Evolutionary conservation across 257 asterid genomes (phyloP).

Genomic region (Osmanthus fragrans): DNA sequence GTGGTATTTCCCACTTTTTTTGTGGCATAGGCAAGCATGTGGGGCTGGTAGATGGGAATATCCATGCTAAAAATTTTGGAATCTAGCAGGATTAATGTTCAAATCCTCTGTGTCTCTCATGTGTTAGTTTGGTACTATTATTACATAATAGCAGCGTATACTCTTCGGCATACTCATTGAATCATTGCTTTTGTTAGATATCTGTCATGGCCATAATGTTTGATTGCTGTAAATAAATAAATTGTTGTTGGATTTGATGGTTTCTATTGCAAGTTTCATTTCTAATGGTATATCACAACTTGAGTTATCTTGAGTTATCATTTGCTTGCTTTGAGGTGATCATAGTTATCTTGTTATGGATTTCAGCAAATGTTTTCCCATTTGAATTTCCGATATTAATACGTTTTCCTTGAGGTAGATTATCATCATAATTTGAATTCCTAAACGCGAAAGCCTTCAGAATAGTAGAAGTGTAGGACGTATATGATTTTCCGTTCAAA

Average conservation of each 20-base stretch:
- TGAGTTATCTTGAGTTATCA: neutral
- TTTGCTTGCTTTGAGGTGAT: neutral
- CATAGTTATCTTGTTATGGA: neutral
- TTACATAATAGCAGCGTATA: neutral
- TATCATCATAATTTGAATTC: neutral
- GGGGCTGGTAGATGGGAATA: neutral
- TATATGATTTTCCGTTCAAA: neutral
- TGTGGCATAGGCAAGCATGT: conserved; percentile 3
- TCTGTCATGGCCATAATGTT: no score
- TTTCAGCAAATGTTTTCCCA: neutral
- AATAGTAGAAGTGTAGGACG: neutral
- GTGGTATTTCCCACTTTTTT: neutral
- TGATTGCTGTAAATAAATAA: neutral
- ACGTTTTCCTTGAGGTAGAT: neutral
- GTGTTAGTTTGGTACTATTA: neutral
- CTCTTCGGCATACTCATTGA: neutral
- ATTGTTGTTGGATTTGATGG: neutral
- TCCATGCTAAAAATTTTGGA: neutral
- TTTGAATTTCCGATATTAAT: neutral
- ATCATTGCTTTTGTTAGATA: no score
- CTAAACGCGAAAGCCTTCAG: neutral
- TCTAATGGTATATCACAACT: neutral
- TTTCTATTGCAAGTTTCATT: neutral
- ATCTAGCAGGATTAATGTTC: neutral
- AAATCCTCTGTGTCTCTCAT: neutral